These are phyloP conservation scores for Paramecium primaurelia DNA, from an alignment of 73 alveolate genomes.

Conservation along the genomic window DNA sequence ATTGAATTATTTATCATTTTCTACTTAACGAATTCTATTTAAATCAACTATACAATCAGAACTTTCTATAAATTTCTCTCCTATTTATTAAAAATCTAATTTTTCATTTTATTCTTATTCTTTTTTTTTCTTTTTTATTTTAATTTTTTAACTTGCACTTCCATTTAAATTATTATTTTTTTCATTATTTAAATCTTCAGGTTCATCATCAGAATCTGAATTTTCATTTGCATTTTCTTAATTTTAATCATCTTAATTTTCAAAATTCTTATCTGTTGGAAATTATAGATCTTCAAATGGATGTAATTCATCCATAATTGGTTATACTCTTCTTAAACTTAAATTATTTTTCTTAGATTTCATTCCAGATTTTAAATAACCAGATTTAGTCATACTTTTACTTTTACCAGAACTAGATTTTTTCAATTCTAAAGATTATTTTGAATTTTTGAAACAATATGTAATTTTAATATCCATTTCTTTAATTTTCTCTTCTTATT, in stretches of 20 bases:
- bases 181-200: background rate
- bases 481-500: background rate
- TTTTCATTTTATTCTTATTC: background rate
- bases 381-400: constrained; percentile 24
- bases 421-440: background rate
- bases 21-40: background rate
- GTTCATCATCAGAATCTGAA: background rate
- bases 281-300: background rate
- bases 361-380: background rate
- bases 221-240: background rate
- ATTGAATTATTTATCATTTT: background rate
- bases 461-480: background rate
- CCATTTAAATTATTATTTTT: background rate
- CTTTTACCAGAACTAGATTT: background rate
- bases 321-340: background rate
- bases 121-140: background rate
- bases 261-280: background rate
- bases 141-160: background rate
- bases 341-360: background rate
- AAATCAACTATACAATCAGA: constrained; percentile 18
- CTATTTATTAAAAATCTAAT: background rate
- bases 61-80: background rate
- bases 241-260: background rate
- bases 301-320: constrained; percentile 22
- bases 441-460: background rate